These are phyloP conservation scores for Euphorbia corollata DNA, from an alignment of 441 rosid genomes.

Conservation along the genomic window DNA sequence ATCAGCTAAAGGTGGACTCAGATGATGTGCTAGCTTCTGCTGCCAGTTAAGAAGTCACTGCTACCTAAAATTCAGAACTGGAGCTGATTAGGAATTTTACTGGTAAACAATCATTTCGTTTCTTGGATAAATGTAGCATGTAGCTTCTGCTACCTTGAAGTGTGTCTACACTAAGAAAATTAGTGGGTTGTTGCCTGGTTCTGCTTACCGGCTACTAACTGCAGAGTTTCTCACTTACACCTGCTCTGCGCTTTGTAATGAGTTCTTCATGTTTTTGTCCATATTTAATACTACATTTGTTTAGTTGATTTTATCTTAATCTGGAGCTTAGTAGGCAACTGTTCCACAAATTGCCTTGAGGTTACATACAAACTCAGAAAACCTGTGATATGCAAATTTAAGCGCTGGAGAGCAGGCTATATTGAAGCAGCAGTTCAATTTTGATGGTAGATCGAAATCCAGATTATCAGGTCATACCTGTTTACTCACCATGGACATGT, in stretches of 20 bases:
- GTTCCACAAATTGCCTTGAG: too few species aligned
- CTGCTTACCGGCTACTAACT: neutral
- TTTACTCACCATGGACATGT: too few species aligned
- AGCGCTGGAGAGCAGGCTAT: too few species aligned
- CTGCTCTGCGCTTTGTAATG: neutral
- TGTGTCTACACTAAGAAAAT: neutral
- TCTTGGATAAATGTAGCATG: too few species aligned
- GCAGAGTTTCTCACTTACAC: neutral
- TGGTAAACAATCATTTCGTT: too few species aligned
- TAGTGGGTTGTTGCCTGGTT: neutral
- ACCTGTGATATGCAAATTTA: too few species aligned
- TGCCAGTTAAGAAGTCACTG: constrained; percentile 16
- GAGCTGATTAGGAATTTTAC: neutral
- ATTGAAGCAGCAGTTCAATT: too few species aligned
- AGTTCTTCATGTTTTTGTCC: neutral
- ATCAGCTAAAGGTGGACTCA: constrained; percentile 78
- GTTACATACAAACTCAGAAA: too few species aligned
- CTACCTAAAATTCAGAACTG: neutral
- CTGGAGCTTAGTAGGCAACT: too few species aligned
- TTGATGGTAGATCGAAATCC: too few species aligned
- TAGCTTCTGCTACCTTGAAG: neutral
- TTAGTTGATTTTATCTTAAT: neutral
- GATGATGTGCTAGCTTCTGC: constrained; percentile 50
- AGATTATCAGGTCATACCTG: too few species aligned
- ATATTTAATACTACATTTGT: neutral